Evolutionary conservation across 2,329 filamentous ascomycete genomes (phyloP), one percentile per base, ranked within the genome.

Genomic region (Epichloe baconii): DNA sequence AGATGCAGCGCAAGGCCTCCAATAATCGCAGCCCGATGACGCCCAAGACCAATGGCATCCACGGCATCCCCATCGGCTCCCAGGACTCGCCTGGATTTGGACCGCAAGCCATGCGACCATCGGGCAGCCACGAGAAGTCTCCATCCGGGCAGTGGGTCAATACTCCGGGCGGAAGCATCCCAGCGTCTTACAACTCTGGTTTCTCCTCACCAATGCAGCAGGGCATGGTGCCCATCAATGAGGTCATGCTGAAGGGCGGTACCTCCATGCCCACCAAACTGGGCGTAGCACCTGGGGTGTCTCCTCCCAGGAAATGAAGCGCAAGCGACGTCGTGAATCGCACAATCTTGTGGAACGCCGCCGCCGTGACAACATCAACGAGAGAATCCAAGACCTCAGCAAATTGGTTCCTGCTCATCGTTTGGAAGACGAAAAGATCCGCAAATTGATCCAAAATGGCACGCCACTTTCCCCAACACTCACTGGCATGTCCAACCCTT

Each of bases 311-410:
- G 93, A 97, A 66, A 89, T 90, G 61, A 97, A 97, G 78, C 81
- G 89, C 59, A 88, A 91, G 66, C 80, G 90, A 54, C 82, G 93
- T 53, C 80, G 93, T 40, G 93, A 96, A 63, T 97, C 91, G 1
- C 93, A 98, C 71, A 97, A 98, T 64, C 76, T 95, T 40, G 93
- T 98, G 11, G 93, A 98, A 71, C 88, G 93, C 52, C 84, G 93
- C 48, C 85, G 93, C 55, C 82, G 93, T 55, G 93, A 97, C 71
- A 97, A 97, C 65, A 98, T 98, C 74, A 98, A 98, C 60, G 93
- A 98, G 69, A 83, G 93, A 43, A 98, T 98, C 56, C 91, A 97
- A 63, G 93, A 98, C 63, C 78, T 98, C 7, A 95, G 91, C 62
- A 88, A 89, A 61, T 79, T 98, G 17, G 91, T 98, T 2, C 93